These are phyloP conservation scores for Pseudogymnoascus sp. DNA, from an alignment of 2,329 filamentous ascomycete species.

Conservation along the genomic window DNA sequence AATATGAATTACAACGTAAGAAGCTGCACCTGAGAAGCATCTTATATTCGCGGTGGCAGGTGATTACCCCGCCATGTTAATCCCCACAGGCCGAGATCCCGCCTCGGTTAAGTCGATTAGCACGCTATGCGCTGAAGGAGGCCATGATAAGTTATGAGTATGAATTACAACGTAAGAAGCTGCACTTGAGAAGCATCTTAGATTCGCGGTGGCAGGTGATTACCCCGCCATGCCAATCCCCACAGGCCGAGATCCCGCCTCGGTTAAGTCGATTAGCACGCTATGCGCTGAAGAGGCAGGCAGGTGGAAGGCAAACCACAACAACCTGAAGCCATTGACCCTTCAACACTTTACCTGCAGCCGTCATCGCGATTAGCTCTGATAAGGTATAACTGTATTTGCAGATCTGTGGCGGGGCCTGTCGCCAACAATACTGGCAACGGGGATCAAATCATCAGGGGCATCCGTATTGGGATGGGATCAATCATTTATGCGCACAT, in stretches of 20 bases:
- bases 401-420: neutral
- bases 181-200: neutral
- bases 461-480: too few relatives aligned
- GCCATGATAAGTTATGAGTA: neutral
- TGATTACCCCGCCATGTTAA: neutral
- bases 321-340: neutral
- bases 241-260: neutral
- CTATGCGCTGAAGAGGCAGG: neutral
- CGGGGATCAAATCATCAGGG: too few relatives aligned
- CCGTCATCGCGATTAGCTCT: neutral
- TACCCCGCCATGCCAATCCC: neutral
- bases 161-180: neutral
- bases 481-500: too few relatives aligned
- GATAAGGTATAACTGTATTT: neutral
- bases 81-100: neutral
- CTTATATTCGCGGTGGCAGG: neutral
- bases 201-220: neutral
- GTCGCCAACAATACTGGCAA: neutral
- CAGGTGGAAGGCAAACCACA: neutral
- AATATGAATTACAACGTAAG: neutral
- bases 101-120: neutral
- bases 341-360: neutral
- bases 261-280: neutral
- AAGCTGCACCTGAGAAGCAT: neutral
- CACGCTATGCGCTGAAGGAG: neutral